Evolutionary conservation across 495 filamentous ascomycete species (phyloP), one percentile per base, ranked within the genome.

Genomic region (Aspergillus haitiensis): DNA sequence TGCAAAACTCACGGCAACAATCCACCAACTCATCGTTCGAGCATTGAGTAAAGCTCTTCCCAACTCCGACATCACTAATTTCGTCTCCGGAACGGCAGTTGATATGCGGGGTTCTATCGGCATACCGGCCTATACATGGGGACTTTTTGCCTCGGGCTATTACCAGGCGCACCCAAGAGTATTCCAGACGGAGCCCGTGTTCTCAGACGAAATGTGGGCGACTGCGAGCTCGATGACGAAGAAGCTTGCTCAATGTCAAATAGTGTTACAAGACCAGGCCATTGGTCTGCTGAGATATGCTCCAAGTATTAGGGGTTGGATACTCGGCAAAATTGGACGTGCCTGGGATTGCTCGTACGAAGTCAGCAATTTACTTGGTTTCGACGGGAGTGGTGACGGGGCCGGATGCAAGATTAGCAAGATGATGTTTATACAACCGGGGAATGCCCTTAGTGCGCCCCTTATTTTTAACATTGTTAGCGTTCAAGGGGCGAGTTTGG

Each of bases 341-440:
- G 35, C 40, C 48, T 48, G 68, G 31, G 68, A 71, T 57, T 63
- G 52, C 6, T 71, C 68, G 21, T 71, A 67, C 16, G 64, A 69
- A 42, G 27, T 71, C 13, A 71, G 68, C 62, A 71, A 71, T 48
- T 50, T 68, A 39, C 62, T 66, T 62, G 64, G 55, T 16, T 69
- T 69, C 54, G 56, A 66, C 60, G 54, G 18, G 15, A 45, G 35
- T 55, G 39, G 32, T 15, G 34, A 18, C 33, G 47, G 45, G 13
- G 45, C 5, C 18, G 9, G 8, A 35, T 70, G 53, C 40, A 63
- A 56, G 33, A 65, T 67, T 11, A 58, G 32, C 39, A 70, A 72
- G 53, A 70, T 73, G 68, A 63, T 70, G 1, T 70, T 68, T 35
- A 56, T 59, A n/a, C 64, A 65, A 53, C 71, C 71, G 27, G 65